These are phyloP conservation scores for Aspergillus heteromorphus DNA, from an alignment of 495 filamentous ascomycete genomes.

Conservation along the genomic window DNA sequence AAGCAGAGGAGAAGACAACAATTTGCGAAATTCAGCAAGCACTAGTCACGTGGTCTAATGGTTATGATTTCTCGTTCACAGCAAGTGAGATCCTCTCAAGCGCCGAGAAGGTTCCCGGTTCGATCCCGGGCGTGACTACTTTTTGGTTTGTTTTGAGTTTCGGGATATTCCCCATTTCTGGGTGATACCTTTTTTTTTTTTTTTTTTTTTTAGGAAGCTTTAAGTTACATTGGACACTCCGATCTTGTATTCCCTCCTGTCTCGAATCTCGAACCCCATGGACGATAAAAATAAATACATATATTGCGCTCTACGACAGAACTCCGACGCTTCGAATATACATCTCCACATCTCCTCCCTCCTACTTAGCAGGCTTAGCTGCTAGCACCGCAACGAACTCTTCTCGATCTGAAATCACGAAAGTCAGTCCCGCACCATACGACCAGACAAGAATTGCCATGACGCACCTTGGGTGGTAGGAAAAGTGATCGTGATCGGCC, in stretches of 20 bases:
- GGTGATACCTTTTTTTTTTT: background rate
- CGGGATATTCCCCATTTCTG: background rate
- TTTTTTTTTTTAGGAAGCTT: no score
- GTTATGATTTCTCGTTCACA: slow-evolving; percentile 45
- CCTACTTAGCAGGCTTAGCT: background rate
- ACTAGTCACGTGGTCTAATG: slow-evolving; percentile 35
- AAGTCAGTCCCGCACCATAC: background rate
- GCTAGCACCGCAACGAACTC: slow-evolving; percentile 21
- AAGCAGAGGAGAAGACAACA: no score
- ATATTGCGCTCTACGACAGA: no score
- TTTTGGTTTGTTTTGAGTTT: slow-evolving; percentile 11
- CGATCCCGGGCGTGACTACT: slow-evolving; percentile 28
- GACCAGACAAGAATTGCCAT: background rate
- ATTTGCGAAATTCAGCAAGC: no score
- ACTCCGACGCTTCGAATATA: no score
- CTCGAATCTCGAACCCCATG: no score
- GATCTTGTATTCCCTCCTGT: no score
- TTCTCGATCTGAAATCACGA: slow-evolving; percentile 17
- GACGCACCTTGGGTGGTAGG: slow-evolving; percentile 22
- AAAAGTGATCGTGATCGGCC: slow-evolving; percentile 32
- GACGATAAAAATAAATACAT: no score
- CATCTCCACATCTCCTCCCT: background rate
- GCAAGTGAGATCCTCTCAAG: slow-evolving; percentile 3
- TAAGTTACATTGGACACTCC: no score
- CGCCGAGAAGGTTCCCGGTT: slow-evolving; percentile 26